These are phyloP conservation scores for Dendrobium huoshanense DNA, from an alignment of 106 monocot genomes.

Conservation along the genomic window DNA sequence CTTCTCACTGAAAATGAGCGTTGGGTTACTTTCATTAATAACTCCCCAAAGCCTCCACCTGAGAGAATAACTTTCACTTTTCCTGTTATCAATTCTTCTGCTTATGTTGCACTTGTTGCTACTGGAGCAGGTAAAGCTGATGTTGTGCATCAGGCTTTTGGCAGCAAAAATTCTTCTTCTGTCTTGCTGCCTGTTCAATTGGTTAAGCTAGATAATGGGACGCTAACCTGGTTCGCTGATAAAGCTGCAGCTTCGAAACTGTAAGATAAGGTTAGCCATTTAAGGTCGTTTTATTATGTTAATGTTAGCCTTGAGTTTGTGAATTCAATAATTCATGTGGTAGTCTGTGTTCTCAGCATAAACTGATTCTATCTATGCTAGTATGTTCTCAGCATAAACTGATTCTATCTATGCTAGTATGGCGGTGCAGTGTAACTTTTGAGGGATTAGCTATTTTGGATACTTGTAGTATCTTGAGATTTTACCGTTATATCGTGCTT, in stretches of 20 bases:
- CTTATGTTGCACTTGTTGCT: constrained; percentile 49
- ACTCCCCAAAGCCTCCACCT: constrained; percentile 68
- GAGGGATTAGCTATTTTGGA: no score
- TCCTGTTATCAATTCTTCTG: constrained; percentile 61
- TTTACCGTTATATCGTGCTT: no score
- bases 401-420: no score
- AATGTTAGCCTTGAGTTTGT: no score
- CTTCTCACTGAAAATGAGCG: constrained; percentile 29
- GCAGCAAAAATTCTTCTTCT: constrained; percentile 8
- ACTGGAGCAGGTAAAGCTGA: constrained; percentile 42
- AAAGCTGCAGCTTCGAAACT: constrained; percentile 52
- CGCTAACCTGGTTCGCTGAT: constrained; percentile 62
- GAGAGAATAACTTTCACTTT: constrained; percentile 64
- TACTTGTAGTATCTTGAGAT: no score
- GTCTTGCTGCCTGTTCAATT: constrained; percentile 51
- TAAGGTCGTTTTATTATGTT: no score
- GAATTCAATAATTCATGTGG: no score
- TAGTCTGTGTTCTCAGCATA: no score
- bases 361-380: no score
- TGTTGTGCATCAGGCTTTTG: constrained; percentile 37
- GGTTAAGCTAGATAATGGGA: constrained; percentile 43
- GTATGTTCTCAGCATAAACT: no score
- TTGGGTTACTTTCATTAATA: constrained; percentile 55
- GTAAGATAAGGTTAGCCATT: background rate
- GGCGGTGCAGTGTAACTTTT: no score